Percentiles rank a stretch among this genome's conserved stretches.
phyloP scores from a whole-genome alignment of 306 rosid species.

The Oxytropis ochrocephala region DNA sequence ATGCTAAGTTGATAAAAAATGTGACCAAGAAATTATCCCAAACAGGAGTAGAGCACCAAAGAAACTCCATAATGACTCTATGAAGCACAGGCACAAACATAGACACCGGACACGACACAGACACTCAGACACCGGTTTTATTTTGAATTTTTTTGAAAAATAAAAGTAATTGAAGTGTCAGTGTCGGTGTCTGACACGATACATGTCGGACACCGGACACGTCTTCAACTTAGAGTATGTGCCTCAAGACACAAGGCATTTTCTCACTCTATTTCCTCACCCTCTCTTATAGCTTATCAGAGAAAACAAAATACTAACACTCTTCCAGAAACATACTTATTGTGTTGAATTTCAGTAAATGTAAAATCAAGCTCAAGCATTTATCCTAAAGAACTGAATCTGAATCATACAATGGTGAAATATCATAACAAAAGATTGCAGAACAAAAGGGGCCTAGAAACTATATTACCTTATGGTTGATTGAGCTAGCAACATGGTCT shows the following conservation, averaged over 20 bases:
- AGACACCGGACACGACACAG: too few relatives aligned
- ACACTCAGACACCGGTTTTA: too few relatives aligned
- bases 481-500: conserved; percentile 23
- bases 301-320: not conserved
- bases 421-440: not conserved
- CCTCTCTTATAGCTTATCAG: not conserved
- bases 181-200: too few relatives aligned
- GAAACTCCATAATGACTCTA: not conserved
- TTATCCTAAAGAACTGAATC: not conserved
- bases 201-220: too few relatives aligned
- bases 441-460: conserved; percentile 5
- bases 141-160: too few relatives aligned
- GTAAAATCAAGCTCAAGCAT: not conserved
- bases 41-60: not conserved
- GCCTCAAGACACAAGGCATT: not conserved
- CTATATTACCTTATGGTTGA: conserved; percentile 31
- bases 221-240: not conserved
- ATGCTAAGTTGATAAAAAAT: not conserved
- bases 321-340: not conserved
- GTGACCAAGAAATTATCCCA: not conserved
- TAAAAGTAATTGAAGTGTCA: too few relatives aligned
- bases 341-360: not conserved
- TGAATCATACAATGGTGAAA: not conserved
- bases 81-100: too few relatives aligned
- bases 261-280: not conserved